These are phyloP conservation scores for Chlorophyllum brunneum DNA, from an alignment of 768 basidiomycete species.

Conservation along the genomic window DNA sequence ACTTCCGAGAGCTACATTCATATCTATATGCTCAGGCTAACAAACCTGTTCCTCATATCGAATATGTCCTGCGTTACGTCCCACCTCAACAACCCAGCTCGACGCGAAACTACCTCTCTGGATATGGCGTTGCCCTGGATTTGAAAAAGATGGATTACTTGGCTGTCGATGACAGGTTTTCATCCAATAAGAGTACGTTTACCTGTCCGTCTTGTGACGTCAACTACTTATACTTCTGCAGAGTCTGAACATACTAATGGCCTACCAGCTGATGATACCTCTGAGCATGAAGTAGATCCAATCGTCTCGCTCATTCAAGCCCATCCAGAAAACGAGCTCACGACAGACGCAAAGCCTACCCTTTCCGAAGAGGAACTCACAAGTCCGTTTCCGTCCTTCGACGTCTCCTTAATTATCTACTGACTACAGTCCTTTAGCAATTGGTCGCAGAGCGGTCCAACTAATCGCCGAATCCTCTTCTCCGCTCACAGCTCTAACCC, in stretches of 20 bases:
- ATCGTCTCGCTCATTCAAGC: constrained; percentile 35
- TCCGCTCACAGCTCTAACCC: constrained; percentile 53
- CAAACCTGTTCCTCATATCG: constrained; percentile 42
- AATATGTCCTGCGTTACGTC: constrained; percentile 75
- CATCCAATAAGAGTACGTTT: constrained; percentile 21
- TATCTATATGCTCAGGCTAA: constrained; percentile 53
- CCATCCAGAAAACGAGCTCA: constrained; percentile 35
- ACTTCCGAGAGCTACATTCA: constrained; percentile 68
- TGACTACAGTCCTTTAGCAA: constrained; percentile 31
- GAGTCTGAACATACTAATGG: constrained; percentile 10
- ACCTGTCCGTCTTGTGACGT: background rate
- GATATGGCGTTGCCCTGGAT: constrained; percentile 90
- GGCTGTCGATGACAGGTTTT: constrained; percentile 80
- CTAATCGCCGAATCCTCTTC: constrained; percentile 61
- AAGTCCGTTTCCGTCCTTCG: constrained; percentile 35
- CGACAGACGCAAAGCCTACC: constrained; percentile 38
- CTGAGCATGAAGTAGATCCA: constrained; percentile 24
- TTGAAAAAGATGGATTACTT: constrained; percentile 98
- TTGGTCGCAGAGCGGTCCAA: constrained; percentile 73
- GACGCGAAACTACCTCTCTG: constrained; percentile 55
- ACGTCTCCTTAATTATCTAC: background rate
- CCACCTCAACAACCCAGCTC: constrained; percentile 32
- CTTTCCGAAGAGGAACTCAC: constrained; percentile 49
- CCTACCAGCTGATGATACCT: constrained; percentile 24
- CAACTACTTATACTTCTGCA: constrained; percentile 3